Percentiles rank a stretch among this genome's conserved stretches.
Conservation (phyloP, 768 basidiomycete species). For the Lactarius akahatsu region DNA sequence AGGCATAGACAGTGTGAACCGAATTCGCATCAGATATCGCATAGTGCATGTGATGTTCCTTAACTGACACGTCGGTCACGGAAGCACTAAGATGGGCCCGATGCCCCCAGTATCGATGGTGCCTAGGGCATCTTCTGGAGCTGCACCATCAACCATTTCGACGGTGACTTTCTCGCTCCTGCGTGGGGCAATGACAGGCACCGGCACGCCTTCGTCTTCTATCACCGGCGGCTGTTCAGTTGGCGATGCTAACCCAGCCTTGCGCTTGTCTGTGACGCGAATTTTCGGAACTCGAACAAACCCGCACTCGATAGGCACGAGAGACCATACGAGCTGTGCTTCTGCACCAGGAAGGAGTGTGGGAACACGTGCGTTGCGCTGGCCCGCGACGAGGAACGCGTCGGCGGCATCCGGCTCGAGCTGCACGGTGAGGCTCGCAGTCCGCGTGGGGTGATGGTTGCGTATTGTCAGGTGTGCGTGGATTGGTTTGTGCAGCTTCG, state of each 20-base stretch:
- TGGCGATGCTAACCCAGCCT: neutral
- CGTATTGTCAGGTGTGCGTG: conserved; percentile 58
- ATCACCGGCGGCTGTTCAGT: conserved; percentile 41
- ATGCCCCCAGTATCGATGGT: neutral
- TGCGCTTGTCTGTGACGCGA: conserved; percentile 53
- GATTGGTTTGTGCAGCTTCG: conserved; percentile 61
- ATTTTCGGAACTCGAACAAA: conserved; percentile 60
- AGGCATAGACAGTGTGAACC: neutral
- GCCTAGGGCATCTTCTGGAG: neutral
- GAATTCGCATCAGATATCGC: neutral
- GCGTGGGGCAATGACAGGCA: conserved; percentile 62
- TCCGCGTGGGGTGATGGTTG: conserved; percentile 60
- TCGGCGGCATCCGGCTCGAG: conserved; percentile 69
- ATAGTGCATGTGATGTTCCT: neutral
- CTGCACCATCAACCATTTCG: conserved; percentile 52
- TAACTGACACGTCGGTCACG: conserved; percentile 11
- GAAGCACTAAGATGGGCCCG: conserved; percentile 24
- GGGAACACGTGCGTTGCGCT: conserved; percentile 64
- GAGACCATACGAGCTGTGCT: conserved; percentile 60
- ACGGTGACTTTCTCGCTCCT: conserved; percentile 38
- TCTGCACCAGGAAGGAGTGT: conserved; percentile 74
- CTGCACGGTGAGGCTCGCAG: conserved; percentile 68
- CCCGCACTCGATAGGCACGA: conserved; percentile 77
- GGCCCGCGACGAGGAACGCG: conserved; percentile 79
- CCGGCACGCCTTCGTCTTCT: conserved; percentile 64